phyloP scores from a whole-genome alignment of 306 rosid genomes.

The Gastrolobium bilobum region DNA sequence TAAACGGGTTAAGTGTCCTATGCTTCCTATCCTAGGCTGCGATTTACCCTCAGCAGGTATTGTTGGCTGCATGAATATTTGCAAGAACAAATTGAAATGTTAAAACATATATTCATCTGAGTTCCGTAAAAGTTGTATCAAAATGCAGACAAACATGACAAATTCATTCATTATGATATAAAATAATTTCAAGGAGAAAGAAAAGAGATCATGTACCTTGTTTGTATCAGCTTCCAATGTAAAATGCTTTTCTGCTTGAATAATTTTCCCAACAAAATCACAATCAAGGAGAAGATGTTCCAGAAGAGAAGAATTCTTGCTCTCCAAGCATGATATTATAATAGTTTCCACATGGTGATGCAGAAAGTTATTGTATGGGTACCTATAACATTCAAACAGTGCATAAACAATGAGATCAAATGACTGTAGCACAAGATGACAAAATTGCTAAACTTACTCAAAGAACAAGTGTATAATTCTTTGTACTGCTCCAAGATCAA shows the following conservation, averaged over 20 bases:
- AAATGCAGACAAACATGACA: not conserved
- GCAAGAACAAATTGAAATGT: constrained; percentile 32
- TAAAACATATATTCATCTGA: constrained; percentile 33
- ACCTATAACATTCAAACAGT: constrained; percentile 64
- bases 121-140: not conserved
- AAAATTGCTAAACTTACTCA: constrained; percentile 68
- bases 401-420: constrained; percentile 47
- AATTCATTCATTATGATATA: constrained; percentile 27
- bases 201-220: constrained; percentile 62
- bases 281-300: constrained; percentile 84
- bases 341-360: constrained; percentile 94
- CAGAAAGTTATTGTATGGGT: constrained; percentile 94
- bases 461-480: constrained; percentile 86
- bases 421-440: constrained; percentile 38
- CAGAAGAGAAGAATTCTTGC: constrained; percentile 79
- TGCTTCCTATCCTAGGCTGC: constrained; percentile 84
- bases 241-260: constrained; percentile 77
- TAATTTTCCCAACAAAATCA: constrained; percentile 81
- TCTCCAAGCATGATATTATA: constrained; percentile 84
- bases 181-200: not conserved
- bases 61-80: constrained; percentile 79
- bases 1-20: constrained; percentile 94
- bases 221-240: constrained; percentile 64
- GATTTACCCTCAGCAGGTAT: constrained; percentile 74
- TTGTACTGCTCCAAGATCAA: constrained; percentile 82